A percentile compares a stretch with the other conserved stretches of the same genome.
Conservation (phyloP, 345 rosid genomes). For the Crucihimalaya himalaica region DNA sequence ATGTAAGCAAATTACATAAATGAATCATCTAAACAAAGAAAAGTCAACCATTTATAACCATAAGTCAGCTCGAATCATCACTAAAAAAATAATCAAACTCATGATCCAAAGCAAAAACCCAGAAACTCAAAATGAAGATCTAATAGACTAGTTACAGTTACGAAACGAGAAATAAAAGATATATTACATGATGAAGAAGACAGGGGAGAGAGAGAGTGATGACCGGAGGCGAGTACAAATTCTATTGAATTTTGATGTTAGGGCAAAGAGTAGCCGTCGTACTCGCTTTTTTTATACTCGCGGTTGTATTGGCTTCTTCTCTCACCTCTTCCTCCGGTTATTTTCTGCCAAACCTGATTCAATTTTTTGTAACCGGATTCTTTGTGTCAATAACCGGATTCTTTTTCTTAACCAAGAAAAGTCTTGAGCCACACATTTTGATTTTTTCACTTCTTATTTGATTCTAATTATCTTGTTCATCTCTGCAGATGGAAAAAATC, state of each 20-base stretch:
- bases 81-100: background rate
- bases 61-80: background rate
- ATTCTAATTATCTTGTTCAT: background rate
- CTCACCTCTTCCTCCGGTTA: constrained; percentile 20
- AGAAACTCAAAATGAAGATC: constrained; percentile 6
- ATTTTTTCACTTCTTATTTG: background rate
- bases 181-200: constrained; percentile 25
- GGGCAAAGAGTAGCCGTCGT: constrained; percentile 9
- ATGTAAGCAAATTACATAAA: background rate
- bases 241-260: constrained; percentile 1
- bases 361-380: constrained; percentile 1
- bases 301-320: constrained; percentile 6
- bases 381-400: constrained; percentile 2
- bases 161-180: background rate
- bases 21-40: background rate
- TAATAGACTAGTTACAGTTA: background rate
- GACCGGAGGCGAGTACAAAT: constrained; percentile 33
- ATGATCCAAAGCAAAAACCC: constrained; percentile 17
- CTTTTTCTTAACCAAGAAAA: background rate
- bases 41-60: constrained; percentile 2
- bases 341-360: background rate
- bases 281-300: constrained; percentile 40
- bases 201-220: constrained; percentile 20
- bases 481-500: constrained; percentile 1
- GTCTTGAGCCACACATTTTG: constrained; percentile 27